These are phyloP conservation scores for Rosa hybrid DNA, from an alignment of 331 rosid species.

Conservation along the genomic window DNA sequence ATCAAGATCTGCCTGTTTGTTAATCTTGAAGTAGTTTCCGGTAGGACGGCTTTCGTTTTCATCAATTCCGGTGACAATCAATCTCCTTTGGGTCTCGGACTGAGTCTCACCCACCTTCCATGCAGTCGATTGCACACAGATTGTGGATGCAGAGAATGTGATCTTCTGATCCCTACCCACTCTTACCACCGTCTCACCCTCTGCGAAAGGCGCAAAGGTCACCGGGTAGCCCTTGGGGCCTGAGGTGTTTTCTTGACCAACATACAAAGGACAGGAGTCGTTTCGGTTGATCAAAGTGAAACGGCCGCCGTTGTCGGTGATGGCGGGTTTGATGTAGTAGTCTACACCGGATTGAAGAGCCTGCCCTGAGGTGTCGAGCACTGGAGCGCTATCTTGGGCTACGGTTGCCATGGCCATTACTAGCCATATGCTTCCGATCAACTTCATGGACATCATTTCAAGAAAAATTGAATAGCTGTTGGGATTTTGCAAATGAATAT, in stretches of 20 bases:
- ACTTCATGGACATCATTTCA: constrained; percentile 10
- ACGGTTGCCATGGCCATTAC: constrained; percentile 27
- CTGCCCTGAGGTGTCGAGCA: constrained; percentile 39
- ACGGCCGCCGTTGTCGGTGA: constrained; percentile 55
- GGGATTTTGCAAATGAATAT: neutral
- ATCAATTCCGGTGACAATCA: constrained; percentile 24
- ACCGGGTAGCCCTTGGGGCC: constrained; percentile 26
- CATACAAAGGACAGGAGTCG: constrained; percentile 36
- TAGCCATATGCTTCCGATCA: constrained; percentile 17
- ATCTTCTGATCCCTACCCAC: constrained; percentile 31
- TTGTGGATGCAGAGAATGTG: constrained; percentile 22
- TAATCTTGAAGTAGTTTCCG: neutral
- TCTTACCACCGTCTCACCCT: constrained; percentile 24
- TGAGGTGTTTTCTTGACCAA: constrained; percentile 19
- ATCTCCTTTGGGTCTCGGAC: constrained; percentile 29
- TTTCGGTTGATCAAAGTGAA: constrained; percentile 43
- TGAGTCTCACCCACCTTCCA: constrained; percentile 48
- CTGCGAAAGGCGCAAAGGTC: constrained; percentile 31
- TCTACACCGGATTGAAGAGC: constrained; percentile 33
- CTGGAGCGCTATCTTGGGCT: constrained; percentile 30
- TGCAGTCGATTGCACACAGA: constrained; percentile 29
- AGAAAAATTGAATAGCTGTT: neutral
- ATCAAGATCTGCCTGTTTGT: neutral
- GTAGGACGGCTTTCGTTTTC: neutral
- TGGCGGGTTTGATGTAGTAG: constrained; percentile 51